Conservation (phyloP, 2,329 filamentous ascomycete genomes). For the Diplodia sapinea region DNA sequence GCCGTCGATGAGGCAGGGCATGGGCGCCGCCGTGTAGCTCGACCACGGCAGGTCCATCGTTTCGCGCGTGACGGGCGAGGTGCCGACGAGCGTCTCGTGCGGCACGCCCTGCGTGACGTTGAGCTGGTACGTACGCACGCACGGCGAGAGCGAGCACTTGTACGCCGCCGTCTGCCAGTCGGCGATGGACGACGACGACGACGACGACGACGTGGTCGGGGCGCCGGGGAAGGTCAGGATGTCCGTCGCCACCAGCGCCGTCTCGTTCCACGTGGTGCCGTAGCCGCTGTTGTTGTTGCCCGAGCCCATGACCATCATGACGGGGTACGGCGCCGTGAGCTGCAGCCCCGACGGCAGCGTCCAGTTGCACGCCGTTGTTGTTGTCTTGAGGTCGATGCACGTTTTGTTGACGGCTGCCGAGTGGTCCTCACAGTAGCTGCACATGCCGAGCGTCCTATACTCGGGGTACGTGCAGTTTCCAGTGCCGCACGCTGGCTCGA, state of each 20-base stretch:
- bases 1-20: slow-evolving; percentile 9
- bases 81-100: background rate
- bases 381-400: background rate
- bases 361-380: background rate
- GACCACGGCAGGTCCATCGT: background rate
- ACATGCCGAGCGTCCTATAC: slow-evolving; percentile 8
- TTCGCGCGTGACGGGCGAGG: background rate
- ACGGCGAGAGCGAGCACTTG: slow-evolving; percentile 4
- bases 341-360: background rate
- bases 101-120: background rate
- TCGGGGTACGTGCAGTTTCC: slow-evolving; percentile 9
- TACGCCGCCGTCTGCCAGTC: background rate
- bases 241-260: background rate
- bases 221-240: background rate
- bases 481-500: background rate
- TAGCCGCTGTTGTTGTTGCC: background rate
- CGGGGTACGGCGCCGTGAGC: background rate
- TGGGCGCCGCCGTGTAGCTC: slow-evolving; percentile 1
- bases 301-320: background rate
- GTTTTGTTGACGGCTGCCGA: background rate
- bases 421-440: slow-evolving; percentile 10
- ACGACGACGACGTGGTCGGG: background rate
- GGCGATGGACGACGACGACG: background rate
- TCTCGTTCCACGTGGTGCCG: background rate
- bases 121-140: slow-evolving; percentile 9